phyloP scores from a whole-genome alignment of 2,329 filamentous ascomycete species.

The Thermoascus crustaceus region DNA sequence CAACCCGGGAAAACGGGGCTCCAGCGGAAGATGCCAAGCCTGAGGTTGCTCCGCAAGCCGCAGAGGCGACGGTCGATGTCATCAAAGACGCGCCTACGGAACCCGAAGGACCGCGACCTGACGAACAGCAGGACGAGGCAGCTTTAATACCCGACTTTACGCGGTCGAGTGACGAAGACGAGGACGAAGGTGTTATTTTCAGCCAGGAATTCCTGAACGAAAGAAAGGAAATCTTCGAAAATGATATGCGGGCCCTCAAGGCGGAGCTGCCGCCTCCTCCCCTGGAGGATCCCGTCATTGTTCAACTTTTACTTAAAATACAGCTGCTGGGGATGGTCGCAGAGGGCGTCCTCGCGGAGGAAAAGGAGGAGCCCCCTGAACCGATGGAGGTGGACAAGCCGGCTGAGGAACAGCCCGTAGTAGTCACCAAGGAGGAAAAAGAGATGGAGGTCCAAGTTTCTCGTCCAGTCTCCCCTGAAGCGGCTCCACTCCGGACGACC shows the following conservation, averaged over 20 bases:
- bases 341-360: slow-evolving; percentile 23
- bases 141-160: slow-evolving; percentile 26
- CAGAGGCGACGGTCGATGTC: not conserved
- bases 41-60: not conserved
- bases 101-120: not conserved
- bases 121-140: slow-evolving; percentile 7
- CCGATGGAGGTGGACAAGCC: slow-evolving; percentile 13
- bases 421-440: slow-evolving; percentile 16
- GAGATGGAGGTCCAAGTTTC: slow-evolving; percentile 12
- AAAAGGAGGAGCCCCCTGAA: slow-evolving; percentile 16
- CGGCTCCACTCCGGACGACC: too few species aligned
- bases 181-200: slow-evolving; percentile 38
- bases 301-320: slow-evolving; percentile 34
- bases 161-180: slow-evolving; percentile 35
- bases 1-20: not conserved
- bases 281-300: slow-evolving; percentile 34
- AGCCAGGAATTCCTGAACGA: slow-evolving; percentile 41
- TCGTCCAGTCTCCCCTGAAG: too few species aligned
- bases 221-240: slow-evolving; percentile 37
- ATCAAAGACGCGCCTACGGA: slow-evolving; percentile 4
- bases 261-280: slow-evolving; percentile 35
- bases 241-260: slow-evolving; percentile 35
- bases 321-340: slow-evolving; percentile 38
- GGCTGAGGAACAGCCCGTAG: slow-evolving; percentile 8
- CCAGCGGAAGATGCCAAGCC: not conserved